These are phyloP conservation scores for Russula dissimulans DNA, from an alignment of 768 basidiomycete species.

Conservation along the genomic window DNA sequence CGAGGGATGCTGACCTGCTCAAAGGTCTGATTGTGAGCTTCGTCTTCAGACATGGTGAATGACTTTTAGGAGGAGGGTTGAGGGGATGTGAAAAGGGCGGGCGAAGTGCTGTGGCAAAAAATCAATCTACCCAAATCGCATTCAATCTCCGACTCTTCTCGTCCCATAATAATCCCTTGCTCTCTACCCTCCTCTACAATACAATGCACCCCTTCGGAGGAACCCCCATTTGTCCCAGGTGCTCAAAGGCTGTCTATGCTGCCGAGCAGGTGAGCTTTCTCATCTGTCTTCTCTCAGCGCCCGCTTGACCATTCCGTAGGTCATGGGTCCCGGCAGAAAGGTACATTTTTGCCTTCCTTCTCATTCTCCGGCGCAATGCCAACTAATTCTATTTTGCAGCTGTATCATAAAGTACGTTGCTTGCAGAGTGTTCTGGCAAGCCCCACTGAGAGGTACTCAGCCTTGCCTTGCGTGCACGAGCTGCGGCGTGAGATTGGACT, in stretches of 20 bases:
- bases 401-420: conserved; percentile 64
- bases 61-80: conserved; percentile 21
- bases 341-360: conserved; percentile 33
- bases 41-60: conserved; percentile 75
- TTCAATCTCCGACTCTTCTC: conserved; percentile 39
- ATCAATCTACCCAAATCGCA: conserved; percentile 26
- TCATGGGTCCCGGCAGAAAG: conserved; percentile 83
- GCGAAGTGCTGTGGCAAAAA: conserved; percentile 22
- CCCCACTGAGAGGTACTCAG: conserved; percentile 31
- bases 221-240: conserved; percentile 63
- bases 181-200: not conserved
- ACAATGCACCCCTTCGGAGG: conserved; percentile 67
- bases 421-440: not conserved
- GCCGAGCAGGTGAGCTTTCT: conserved; percentile 64
- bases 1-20: conserved; percentile 49
- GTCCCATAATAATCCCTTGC: too few species aligned
- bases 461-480: conserved; percentile 69
- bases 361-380: not conserved
- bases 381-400: conserved; percentile 31
- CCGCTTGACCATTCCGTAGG: conserved; percentile 31
- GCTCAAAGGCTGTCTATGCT: conserved; percentile 71
- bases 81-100: conserved; percentile 25
- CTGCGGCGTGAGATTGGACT: conserved; percentile 75
- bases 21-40: conserved; percentile 77
- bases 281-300: not conserved